A percentile compares a stretch with the other conserved stretches of the same genome.
These are phyloP conservation scores for Geoglossum glabrum DNA, from an alignment of 495 filamentous ascomycete genomes.

Conservation along the genomic window DNA sequence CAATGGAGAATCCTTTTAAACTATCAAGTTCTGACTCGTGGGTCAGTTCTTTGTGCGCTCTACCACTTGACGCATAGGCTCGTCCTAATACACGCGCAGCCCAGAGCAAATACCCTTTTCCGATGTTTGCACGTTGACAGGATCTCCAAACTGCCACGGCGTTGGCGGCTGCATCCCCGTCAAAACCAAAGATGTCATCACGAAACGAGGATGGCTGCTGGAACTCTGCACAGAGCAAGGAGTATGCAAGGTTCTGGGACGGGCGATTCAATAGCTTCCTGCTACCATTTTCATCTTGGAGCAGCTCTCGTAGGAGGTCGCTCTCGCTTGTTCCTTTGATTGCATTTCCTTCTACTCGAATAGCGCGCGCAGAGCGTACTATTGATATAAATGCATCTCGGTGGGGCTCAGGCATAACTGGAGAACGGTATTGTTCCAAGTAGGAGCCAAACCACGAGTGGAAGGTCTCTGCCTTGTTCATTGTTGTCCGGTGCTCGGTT, in stretches of 20 bases:
- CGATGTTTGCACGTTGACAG: slow-evolving; percentile 37
- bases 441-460: slow-evolving; percentile 49
- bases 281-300: slow-evolving; percentile 44
- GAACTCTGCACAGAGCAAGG: slow-evolving; percentile 56
- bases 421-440: slow-evolving; percentile 33
- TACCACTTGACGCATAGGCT: slow-evolving; percentile 57
- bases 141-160: slow-evolving; percentile 52
- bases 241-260: slow-evolving; percentile 47
- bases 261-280: slow-evolving; percentile 44
- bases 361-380: slow-evolving; percentile 36
- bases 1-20: slow-evolving; percentile 21
- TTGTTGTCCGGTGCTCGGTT: slow-evolving; percentile 47
- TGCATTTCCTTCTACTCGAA: slow-evolving; percentile 37
- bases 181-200: slow-evolving; percentile 40
- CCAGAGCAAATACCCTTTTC: slow-evolving; percentile 59
- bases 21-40: slow-evolving; percentile 34
- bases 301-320: slow-evolving; percentile 47
- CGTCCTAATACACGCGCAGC: slow-evolving; percentile 65
- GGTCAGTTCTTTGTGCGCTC: slow-evolving; percentile 34
- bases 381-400: slow-evolving; percentile 40
- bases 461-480: slow-evolving; percentile 45
- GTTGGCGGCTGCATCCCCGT: slow-evolving; percentile 37
- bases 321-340: slow-evolving; percentile 44
- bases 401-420: slow-evolving; percentile 24
- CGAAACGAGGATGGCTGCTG: slow-evolving; percentile 30